Base-by-base conservation (phyloP, 768 basidiomycete genomes). In the Suillus subluteus region DNA sequence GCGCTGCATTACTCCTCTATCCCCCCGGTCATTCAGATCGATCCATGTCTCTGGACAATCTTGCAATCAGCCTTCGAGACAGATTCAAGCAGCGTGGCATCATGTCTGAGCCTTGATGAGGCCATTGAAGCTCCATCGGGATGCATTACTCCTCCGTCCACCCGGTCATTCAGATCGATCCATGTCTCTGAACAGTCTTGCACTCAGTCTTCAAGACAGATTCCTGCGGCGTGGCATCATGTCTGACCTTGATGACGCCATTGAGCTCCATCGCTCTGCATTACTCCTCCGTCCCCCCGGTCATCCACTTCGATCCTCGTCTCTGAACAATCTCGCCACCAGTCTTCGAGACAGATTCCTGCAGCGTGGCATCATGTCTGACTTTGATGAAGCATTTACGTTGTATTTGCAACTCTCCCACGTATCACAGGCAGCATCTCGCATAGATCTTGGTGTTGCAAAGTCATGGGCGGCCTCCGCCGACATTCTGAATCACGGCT, bases 401-500 rank as follows among this genome's bases (percentile, higher is more conserved):
- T 3, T 48, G 0, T 48, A 23, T 23, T 48, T 6, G 5, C 48
- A 48, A 6, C 12, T 48, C 48, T 23, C 48, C 48, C n/a, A 13
- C 11, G 12, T 48, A 48, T 12, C n/a, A 2, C 6, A 54, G 18
- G 30, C 13, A 18, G 52, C 15, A 6, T 54, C 30, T 9, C 13
- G 30, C 6, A 18, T 3, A 13, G 52, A 32, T 54, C 30, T 54
- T 8, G 4, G 0, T 30, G 7, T 13, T 32, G 26, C 15, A 1
- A 54, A 30, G 16, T 54, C 52, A 30, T 54, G 52, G 52, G 30
- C 16, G 0, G n/a, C 52, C 26, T 54, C 7, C 3, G 50, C 50
- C 0, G 50, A 52, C 0, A 6, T 0, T 0, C 15, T 54, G 1
- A 32, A 54, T 1, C 26, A 54, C 12, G 2, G 0, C 7, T 30